Evolutionary conservation across 1,284 basidiomycete species (phyloP).

Genomic region (Melampsora americana): DNA sequence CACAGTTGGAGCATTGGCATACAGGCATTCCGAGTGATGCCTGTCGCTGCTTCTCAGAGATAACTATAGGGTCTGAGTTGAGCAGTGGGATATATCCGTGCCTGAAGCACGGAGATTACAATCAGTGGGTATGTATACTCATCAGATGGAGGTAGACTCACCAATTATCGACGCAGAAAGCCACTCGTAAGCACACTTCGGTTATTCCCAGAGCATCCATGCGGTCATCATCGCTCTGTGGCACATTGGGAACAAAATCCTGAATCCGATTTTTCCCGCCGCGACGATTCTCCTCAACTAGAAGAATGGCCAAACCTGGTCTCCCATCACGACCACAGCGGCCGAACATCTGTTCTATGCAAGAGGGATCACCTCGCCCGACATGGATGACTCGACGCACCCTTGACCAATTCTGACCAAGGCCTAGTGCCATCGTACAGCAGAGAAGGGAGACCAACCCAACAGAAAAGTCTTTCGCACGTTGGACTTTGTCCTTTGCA

Average conservation of each 20-base stretch:
- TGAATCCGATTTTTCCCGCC: neutral
- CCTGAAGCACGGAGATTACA: no score
- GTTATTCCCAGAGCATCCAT: slow-evolving; percentile 20
- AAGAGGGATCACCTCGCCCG: neutral
- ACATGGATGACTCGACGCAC: neutral
- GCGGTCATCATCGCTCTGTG: neutral
- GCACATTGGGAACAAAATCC: neutral
- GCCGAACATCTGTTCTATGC: slow-evolving; percentile 13
- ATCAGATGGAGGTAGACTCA: no score
- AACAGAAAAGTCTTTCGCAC: no score
- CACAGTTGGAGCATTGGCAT: slow-evolving; percentile 5
- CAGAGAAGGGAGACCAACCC: no score
- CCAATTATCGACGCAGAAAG: neutral
- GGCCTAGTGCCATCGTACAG: neutral
- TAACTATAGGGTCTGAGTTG: neutral
- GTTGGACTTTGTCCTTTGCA: no score
- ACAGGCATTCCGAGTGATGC: neutral
- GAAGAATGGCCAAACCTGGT: neutral
- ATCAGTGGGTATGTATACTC: no score
- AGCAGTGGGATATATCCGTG: neutral
- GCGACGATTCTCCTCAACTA: neutral
- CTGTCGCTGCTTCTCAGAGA: neutral
- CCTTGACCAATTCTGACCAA: neutral
- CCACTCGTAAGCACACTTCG: neutral
- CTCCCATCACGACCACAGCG: neutral